phyloP scores from a whole-genome alignment of 1,139 yeast species.

The Sugiyamaella novakii region DNA sequence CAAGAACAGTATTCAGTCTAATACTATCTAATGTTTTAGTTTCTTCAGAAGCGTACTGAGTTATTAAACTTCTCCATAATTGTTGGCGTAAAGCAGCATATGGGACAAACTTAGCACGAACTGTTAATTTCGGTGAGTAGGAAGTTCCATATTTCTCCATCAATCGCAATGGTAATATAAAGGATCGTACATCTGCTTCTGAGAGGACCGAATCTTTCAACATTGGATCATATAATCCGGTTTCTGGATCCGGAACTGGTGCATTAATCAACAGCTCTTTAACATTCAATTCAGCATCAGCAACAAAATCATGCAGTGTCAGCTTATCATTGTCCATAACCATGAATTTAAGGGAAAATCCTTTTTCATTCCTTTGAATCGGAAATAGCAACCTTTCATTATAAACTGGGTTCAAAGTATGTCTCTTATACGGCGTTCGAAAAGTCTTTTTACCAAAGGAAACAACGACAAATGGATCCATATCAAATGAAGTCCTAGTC shows the following conservation, averaged over 20 bases:
- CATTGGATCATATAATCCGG: slow-evolving; percentile 36
- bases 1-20: slow-evolving; percentile 61
- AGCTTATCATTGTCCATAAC: slow-evolving; percentile 84
- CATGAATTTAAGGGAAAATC: slow-evolving; percentile 66
- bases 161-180: slow-evolving; percentile 45
- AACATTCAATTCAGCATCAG: slow-evolving; percentile 58
- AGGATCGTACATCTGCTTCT: slow-evolving; percentile 28
- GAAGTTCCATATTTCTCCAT: slow-evolving; percentile 42
- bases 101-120: slow-evolving; percentile 68
- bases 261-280: slow-evolving; percentile 49
- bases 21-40: slow-evolving; percentile 52
- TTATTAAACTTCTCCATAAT: slow-evolving; percentile 68
- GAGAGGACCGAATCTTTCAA: slow-evolving; percentile 17
- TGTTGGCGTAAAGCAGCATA: slow-evolving; percentile 65
- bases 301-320: slow-evolving; percentile 82
- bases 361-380: slow-evolving; percentile 63
- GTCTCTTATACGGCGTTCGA: slow-evolving; percentile 83
- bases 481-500: slow-evolving; percentile 76
- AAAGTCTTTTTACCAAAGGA: slow-evolving; percentile 88
- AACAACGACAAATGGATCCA: slow-evolving; percentile 95
- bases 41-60: slow-evolving; percentile 54
- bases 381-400: slow-evolving; percentile 83
- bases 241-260: slow-evolving; percentile 38
- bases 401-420: slow-evolving; percentile 78
- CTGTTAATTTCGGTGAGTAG: slow-evolving; percentile 56